These are phyloP conservation scores for Jamesozyma jinghongensis DNA, from an alignment of 805 yeast species.

Conservation along the genomic window DNA sequence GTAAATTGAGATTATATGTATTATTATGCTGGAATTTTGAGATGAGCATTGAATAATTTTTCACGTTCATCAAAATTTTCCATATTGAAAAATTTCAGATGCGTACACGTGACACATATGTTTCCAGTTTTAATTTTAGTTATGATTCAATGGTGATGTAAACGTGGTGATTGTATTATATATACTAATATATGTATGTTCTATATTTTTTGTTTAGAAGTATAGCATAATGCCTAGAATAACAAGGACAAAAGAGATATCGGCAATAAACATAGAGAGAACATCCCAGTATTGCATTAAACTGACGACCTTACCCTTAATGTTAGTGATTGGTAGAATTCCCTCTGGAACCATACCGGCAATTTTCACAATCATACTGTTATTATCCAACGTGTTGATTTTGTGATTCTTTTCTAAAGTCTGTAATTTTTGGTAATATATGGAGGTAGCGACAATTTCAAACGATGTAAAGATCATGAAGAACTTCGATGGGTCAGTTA, in stretches of 20 bases:
- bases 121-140: too few species aligned
- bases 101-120: too few species aligned
- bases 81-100: too few species aligned
- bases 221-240: conserved; percentile 24
- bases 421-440: conserved; percentile 25
- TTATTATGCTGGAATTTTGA: background rate
- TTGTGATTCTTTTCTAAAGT: conserved; percentile 20
- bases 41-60: background rate
- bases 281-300: conserved; percentile 28
- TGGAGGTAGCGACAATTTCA: conserved; percentile 28
- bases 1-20: too few species aligned
- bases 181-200: too few species aligned
- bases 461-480: conserved; percentile 28
- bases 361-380: conserved; percentile 24
- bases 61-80: background rate
- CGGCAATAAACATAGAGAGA: conserved; percentile 27
- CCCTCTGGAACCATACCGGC: conserved; percentile 30
- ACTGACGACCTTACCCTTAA: conserved; percentile 21
- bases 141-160: too few species aligned
- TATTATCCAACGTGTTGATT: conserved; percentile 21
- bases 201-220: conserved; percentile 1
- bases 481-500: conserved; percentile 24
- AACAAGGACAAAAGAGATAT: conserved; percentile 27
- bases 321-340: conserved; percentile 23
- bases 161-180: too few species aligned